These are phyloP conservation scores for Eutypa lata DNA, from an alignment of 2,329 filamentous ascomycete species.

Conservation along the genomic window DNA sequence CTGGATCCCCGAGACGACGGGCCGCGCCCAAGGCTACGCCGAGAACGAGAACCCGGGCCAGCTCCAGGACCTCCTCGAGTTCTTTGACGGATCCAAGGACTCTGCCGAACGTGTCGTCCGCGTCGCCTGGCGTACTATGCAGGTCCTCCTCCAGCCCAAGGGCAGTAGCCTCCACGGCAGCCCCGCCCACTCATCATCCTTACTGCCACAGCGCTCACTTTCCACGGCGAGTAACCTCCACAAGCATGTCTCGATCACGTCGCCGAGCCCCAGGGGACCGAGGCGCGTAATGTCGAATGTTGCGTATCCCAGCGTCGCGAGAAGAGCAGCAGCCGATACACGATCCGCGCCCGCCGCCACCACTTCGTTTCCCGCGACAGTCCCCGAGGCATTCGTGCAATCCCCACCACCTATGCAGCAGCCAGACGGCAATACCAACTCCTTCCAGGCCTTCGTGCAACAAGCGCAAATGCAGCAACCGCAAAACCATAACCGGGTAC, in stretches of 20 bases:
- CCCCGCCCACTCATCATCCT: slow-evolving; percentile 6
- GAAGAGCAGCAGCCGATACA: neutral
- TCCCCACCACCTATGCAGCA: slow-evolving; percentile 5
- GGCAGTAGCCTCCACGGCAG: slow-evolving; percentile 6
- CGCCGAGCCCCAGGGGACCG: slow-evolving; percentile 14
- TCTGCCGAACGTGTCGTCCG: slow-evolving; percentile 56
- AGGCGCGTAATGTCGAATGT: slow-evolving; percentile 23
- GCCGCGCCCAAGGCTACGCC: slow-evolving; percentile 54
- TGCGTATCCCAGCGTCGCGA: slow-evolving; percentile 13
- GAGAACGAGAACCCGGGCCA: slow-evolving; percentile 63
- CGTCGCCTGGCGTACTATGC: slow-evolving; percentile 45
- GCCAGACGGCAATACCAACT: neutral
- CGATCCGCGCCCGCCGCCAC: neutral
- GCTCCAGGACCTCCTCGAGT: slow-evolving; percentile 62
- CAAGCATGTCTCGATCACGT: slow-evolving; percentile 16
- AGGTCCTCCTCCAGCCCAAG: slow-evolving; percentile 28
- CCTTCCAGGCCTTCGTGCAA: slow-evolving; percentile 2
- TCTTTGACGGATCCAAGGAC: slow-evolving; percentile 56
- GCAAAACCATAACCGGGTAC: slow-evolving; percentile 5
- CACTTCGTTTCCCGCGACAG: neutral
- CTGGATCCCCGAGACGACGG: slow-evolving; percentile 57
- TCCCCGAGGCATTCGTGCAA: neutral
- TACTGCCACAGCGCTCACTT: slow-evolving; percentile 4
- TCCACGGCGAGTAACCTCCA: slow-evolving; percentile 6
- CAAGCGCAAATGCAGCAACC: neutral